Evolutionary conservation across 257 asterid species (phyloP), one percentile per base, ranked within the genome.

Genomic region (Solanum chmielewskii): DNA sequence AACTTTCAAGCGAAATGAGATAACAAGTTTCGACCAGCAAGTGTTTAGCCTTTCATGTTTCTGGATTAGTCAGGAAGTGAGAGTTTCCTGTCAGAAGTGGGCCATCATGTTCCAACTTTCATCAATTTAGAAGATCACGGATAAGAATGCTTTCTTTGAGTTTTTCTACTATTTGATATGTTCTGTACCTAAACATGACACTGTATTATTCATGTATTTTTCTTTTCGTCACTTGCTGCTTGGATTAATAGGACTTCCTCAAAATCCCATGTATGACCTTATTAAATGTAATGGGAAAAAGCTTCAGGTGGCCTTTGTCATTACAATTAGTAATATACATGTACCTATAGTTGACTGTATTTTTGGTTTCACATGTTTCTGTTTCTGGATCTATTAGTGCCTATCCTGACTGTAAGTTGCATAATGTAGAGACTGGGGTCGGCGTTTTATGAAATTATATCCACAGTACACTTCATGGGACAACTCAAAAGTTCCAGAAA

Each of bases 391-490:
- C 31, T 81, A 84, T 73, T 44, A 35, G 7, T 42, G 39, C 45
- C 7, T 81, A 66, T 59, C 83, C 88, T 90, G 83, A 87, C 62
- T 88, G 86, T 39, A 88, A 91, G 87, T 71, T 84, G 83, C 73
- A 37, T 85, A 77, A 87, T 93, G 92, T 96, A 97, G 99, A 91
- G 99, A 96, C 86, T 97, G 99, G 99, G 99, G 99, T 81, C 92
- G 95, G 86, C 98, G 97, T 90, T 97, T 97, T 91, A 94, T 96
- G 98, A 93, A 94, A 92, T 88, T 95, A 87, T 96, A 93, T 93
- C 93, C 95, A 44, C 99, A 93, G 90, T 93, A 91, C 89, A 90
- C 92, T 75, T 95, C 98, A 78, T 97, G 99, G 99, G 98, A 97
- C 90, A 96, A 97, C 92, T 82, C 89, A 88, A 96, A 95, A 92